A percentile compares a stretch with the other conserved stretches of the same genome.
These are phyloP conservation scores for Huntiella savannae DNA, from an alignment of 2,329 filamentous ascomycete genomes.

Conservation along the genomic window DNA sequence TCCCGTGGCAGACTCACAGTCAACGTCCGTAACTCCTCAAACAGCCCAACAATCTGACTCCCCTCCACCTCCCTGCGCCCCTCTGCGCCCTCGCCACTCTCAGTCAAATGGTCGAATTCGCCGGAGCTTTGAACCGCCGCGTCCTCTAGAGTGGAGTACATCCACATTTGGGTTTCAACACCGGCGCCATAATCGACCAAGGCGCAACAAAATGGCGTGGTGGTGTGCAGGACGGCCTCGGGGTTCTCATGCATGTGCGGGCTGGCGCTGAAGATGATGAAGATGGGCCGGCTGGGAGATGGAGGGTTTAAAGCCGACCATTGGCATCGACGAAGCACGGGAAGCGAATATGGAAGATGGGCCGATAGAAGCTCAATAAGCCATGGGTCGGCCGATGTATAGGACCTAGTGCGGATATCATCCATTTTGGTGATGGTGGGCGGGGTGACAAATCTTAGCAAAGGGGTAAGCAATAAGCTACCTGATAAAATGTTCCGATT, in stretches of 20 bases:
- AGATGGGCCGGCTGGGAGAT: not conserved
- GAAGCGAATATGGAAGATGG: constrained; percentile 38
- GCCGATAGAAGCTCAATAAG: constrained; percentile 23
- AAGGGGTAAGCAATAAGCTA: too few relatives aligned
- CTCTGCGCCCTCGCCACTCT: constrained; percentile 15
- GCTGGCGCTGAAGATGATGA: constrained; percentile 21
- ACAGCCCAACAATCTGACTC: constrained; percentile 18
- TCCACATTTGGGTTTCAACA: constrained; percentile 45
- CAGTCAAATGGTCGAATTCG: constrained; percentile 1
- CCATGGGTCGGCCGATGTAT: not conserved
- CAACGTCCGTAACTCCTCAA: constrained; percentile 17
- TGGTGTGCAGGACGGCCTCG: not conserved
- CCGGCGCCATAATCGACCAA: constrained; percentile 41
- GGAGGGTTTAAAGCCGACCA: constrained; percentile 20
- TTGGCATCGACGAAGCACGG: constrained; percentile 43
- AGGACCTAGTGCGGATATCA: not conserved
- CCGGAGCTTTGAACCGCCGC: constrained; percentile 4
- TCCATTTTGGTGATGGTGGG: not conserved
- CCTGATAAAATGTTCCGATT: too few relatives aligned
- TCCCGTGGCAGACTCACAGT: constrained; percentile 14
- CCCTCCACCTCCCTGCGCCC: constrained; percentile 19
- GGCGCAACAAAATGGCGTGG: constrained; percentile 29
- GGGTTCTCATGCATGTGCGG: constrained; percentile 4
- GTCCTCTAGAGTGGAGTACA: constrained; percentile 36
- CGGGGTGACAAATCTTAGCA: not conserved